A percentile compares a stretch with the other conserved stretches of the same genome.
These are phyloP conservation scores for Limonium bicolor DNA, from an alignment of 148 eudicot species.

Conservation along the genomic window DNA sequence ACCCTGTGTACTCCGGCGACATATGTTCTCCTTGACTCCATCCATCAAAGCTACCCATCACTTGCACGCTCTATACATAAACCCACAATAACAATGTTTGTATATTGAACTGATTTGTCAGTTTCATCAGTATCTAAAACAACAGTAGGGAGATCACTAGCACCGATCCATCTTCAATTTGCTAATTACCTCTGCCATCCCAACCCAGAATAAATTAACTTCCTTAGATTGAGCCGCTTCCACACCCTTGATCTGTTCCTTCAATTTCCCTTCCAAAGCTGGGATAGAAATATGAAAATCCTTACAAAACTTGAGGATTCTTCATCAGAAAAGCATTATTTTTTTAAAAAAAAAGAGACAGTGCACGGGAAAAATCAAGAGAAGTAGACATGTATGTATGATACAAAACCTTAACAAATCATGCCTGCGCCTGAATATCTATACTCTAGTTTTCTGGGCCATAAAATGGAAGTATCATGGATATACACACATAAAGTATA, in stretches of 20 bases:
- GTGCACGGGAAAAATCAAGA: too few relatives aligned
- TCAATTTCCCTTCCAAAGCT: conserved; percentile 57
- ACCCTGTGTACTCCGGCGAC: conserved; percentile 80
- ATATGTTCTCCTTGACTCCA: conserved; percentile 92
- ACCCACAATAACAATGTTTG: background rate
- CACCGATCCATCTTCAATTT: background rate
- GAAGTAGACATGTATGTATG: too few relatives aligned
- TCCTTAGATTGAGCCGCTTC: conserved; percentile 62
- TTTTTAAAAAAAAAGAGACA: too few relatives aligned
- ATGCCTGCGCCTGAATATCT: too few relatives aligned
- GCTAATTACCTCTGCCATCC: conserved; percentile 83
- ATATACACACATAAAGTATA: too few relatives aligned
- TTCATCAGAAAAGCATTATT: too few relatives aligned
- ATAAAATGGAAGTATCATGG: too few relatives aligned
- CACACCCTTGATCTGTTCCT: conserved; percentile 70
- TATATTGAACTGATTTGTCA: too few relatives aligned
- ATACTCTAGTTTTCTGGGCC: too few relatives aligned
- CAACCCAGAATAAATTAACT: conserved; percentile 58
- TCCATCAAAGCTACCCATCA: conserved; percentile 94
- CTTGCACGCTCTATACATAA: conserved; percentile 88
- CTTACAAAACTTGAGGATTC: background rate
- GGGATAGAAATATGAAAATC: background rate
- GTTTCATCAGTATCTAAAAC: too few relatives aligned
- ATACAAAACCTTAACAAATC: too few relatives aligned
- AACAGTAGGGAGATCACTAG: background rate